phyloP scores from a whole-genome alignment of 148 eudicot genomes.

The Rhododendron ovatum region DNA sequence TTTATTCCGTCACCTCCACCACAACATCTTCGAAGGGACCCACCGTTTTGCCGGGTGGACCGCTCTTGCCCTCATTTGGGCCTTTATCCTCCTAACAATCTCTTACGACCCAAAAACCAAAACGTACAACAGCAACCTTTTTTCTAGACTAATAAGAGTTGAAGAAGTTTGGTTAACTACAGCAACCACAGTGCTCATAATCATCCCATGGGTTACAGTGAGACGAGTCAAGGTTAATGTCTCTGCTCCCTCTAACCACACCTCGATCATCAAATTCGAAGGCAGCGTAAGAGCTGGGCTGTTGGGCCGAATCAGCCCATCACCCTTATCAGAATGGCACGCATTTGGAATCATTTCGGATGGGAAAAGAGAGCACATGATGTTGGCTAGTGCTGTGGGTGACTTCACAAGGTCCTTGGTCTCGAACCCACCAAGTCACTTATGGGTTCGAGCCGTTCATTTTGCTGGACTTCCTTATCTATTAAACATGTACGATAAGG shows the following conservation, averaged over 20 bases:
- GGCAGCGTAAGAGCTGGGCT: slow-evolving; percentile 43
- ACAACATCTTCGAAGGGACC: slow-evolving; percentile 48
- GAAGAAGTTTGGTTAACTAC: slow-evolving; percentile 43
- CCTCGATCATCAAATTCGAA: slow-evolving; percentile 42
- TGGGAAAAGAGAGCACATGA: slow-evolving; percentile 38
- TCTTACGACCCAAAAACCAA: slow-evolving; percentile 35
- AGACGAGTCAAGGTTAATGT: slow-evolving; percentile 39
- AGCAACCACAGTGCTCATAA: slow-evolving; percentile 25
- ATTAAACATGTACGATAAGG: slow-evolving; percentile 39
- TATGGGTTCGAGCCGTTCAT: slow-evolving; percentile 49
- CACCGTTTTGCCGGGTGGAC: slow-evolving; percentile 51
- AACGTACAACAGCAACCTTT: slow-evolving; percentile 20
- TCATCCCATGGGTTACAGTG: slow-evolving; percentile 47
- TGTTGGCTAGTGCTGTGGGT: slow-evolving; percentile 56
- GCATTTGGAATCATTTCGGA: slow-evolving; percentile 51
- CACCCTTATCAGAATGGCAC: slow-evolving; percentile 54
- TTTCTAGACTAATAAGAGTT: slow-evolving; percentile 7
- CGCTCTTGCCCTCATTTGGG: slow-evolving; percentile 41
- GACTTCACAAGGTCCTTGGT: slow-evolving; percentile 50
- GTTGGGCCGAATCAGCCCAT: slow-evolving; percentile 47
- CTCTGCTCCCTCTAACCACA: slow-evolving; percentile 41
- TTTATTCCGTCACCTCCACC: slow-evolving; percentile 49
- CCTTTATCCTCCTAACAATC: slow-evolving; percentile 31
- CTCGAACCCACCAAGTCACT: slow-evolving; percentile 37
- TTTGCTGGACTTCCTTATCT: slow-evolving; percentile 45